Evolutionary conservation across 768 basidiomycete species (phyloP).

Genomic region (Clavaria fumosa): DNA sequence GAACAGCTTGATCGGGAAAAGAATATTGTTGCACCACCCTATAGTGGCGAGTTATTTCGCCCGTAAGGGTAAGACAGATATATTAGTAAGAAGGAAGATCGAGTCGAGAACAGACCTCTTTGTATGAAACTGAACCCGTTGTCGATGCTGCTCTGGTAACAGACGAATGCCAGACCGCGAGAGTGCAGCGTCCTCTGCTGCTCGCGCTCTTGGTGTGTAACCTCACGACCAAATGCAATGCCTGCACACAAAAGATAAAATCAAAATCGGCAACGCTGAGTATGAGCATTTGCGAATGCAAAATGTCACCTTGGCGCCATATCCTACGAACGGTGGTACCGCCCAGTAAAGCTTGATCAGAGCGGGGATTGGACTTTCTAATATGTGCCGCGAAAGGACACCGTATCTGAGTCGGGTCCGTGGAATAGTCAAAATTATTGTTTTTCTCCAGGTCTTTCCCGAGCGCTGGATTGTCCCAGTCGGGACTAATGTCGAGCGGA

Average conservation of each 20-base stretch:
- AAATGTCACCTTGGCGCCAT: slow-evolving; percentile 1
- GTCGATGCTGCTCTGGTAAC: slow-evolving; percentile 27
- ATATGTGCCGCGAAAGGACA: slow-evolving; percentile 36
- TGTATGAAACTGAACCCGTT: slow-evolving; percentile 30
- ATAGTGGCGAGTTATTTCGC: not conserved
- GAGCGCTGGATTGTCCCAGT: slow-evolving; percentile 25
- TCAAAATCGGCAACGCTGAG: too few relatives aligned
- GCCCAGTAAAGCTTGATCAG: slow-evolving; percentile 20
- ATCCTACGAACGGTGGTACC: slow-evolving; percentile 10
- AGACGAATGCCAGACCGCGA: slow-evolving; percentile 32
- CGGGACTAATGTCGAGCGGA: slow-evolving; percentile 30
- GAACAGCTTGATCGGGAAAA: slow-evolving; percentile 18
- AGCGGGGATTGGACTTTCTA: slow-evolving; percentile 32
- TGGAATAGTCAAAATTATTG: slow-evolving; percentile 1
- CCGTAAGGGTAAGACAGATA: not conserved
- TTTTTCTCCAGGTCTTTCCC: slow-evolving; percentile 22
- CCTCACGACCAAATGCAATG: slow-evolving; percentile 37
- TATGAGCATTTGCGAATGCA: too few relatives aligned
- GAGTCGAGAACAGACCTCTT: slow-evolving; percentile 16
- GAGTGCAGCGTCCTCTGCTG: slow-evolving; percentile 25
- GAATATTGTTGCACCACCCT: slow-evolving; percentile 26
- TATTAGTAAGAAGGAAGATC: not conserved
- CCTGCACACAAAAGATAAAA: too few relatives aligned
- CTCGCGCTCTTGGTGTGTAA: slow-evolving; percentile 23
- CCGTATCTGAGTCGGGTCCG: slow-evolving; percentile 14